Evolutionary conservation across 1,139 yeast species (phyloP).

Genomic region (Saccharomyces pastorianus): DNA sequence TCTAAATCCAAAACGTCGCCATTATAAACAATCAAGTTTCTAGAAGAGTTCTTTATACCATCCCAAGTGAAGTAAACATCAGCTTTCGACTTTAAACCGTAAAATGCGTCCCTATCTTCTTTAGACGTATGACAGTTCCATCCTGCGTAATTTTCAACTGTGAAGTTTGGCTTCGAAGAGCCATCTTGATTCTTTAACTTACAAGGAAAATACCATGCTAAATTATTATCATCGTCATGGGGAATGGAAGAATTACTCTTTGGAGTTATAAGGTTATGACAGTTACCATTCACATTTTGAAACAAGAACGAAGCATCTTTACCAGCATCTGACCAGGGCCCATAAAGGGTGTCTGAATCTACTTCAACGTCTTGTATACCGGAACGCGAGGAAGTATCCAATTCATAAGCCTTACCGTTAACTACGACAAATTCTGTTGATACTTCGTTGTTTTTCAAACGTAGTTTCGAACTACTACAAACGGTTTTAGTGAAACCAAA

Average conservation of each 20-base stretch:
- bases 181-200: slow-evolving; percentile 64
- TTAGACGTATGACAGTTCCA: slow-evolving; percentile 86
- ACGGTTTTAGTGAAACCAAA: slow-evolving; percentile 88
- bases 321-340: slow-evolving; percentile 85
- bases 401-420: slow-evolving; percentile 74
- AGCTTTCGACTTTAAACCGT: slow-evolving; percentile 52
- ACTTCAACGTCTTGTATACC: slow-evolving; percentile 65
- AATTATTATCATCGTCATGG: slow-evolving; percentile 44
- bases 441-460: slow-evolving; percentile 55
- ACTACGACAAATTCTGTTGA: slow-evolving; percentile 57
- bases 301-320: slow-evolving; percentile 81
- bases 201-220: slow-evolving; percentile 98
- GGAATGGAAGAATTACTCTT: slow-evolving; percentile 67
- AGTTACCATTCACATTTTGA: slow-evolving; percentile 92
- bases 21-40: slow-evolving; percentile 77
- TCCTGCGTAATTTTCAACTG: slow-evolving; percentile 59
- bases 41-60: slow-evolving; percentile 58
- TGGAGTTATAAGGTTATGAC: slow-evolving; percentile 75
- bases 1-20: slow-evolving; percentile 82
- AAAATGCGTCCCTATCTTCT: slow-evolving; percentile 60
- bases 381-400: slow-evolving; percentile 68
- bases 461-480: slow-evolving; percentile 46
- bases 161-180: slow-evolving; percentile 52
- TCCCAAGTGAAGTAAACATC: slow-evolving; percentile 90
- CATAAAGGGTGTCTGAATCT: slow-evolving; percentile 65